Conservation (phyloP, 768 basidiomycete species). For the Lactifluus rugatus region DNA sequence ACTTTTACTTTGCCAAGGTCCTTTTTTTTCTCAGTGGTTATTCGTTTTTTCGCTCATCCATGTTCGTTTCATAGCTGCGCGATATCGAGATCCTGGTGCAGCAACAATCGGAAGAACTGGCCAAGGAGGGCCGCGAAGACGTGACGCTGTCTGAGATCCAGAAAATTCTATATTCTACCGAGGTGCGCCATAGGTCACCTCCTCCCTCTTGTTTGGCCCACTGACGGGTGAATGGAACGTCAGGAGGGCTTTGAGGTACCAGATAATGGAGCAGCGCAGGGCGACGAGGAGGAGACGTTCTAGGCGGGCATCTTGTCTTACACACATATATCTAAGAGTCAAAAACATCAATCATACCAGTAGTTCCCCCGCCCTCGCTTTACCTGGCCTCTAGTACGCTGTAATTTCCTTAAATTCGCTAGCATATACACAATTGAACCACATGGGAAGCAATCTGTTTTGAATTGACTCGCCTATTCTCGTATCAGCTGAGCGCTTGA, state of each 20-base stretch:
- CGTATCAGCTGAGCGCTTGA: neutral
- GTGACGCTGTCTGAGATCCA: slow-evolving; percentile 68
- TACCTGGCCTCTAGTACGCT: slow-evolving; percentile 3
- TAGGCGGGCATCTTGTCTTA: slow-evolving; percentile 22
- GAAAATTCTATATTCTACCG: slow-evolving; percentile 88
- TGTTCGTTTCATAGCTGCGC: slow-evolving; percentile 54
- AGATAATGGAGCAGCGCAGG: slow-evolving; percentile 37
- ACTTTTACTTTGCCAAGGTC: slow-evolving; percentile 98
- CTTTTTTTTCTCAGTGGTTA: slow-evolving; percentile 14
- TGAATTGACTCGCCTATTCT: neutral
- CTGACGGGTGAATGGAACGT: neutral
- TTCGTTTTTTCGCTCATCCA: neutral
- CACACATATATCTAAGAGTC: slow-evolving; percentile 10
- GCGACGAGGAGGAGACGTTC: slow-evolving; percentile 80
- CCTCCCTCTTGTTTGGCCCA: neutral
- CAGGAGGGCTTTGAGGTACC: slow-evolving; percentile 95
- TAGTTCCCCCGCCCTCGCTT: slow-evolving; percentile 14
- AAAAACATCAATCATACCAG: slow-evolving; percentile 10
- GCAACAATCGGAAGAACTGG: slow-evolving; percentile 56
- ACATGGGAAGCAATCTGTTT: neutral
- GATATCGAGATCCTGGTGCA: slow-evolving; percentile 95
- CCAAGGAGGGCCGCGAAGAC: slow-evolving; percentile 48
- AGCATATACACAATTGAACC: slow-evolving; percentile 6
- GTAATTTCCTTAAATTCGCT: slow-evolving; percentile 10
- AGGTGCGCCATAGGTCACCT: slow-evolving; percentile 44